A percentile compares a stretch with the other conserved stretches of the same genome.
These are phyloP conservation scores for Teunomyces cretensis DNA, from an alignment of 805 yeast genomes.

Conservation along the genomic window DNA sequence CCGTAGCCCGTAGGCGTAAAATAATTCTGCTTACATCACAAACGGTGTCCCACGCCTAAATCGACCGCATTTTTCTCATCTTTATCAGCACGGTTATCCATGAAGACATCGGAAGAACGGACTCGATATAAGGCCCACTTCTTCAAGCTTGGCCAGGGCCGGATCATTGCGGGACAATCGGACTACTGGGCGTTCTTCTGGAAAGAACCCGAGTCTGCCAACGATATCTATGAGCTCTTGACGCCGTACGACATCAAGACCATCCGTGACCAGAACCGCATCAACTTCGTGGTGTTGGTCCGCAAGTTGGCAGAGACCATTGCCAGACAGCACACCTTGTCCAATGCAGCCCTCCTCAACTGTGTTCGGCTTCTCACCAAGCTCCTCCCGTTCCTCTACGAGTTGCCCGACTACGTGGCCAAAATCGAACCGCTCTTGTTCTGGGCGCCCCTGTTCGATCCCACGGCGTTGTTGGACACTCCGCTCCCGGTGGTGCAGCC, in stretches of 20 bases:
- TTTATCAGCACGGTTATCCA: constrained; percentile 21
- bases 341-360: constrained; percentile 43
- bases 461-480: constrained; percentile 8
- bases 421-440: constrained; percentile 29
- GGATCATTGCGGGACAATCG: constrained; percentile 26
- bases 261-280: constrained; percentile 56
- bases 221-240: constrained; percentile 59
- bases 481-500: neutral
- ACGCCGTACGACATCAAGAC: constrained; percentile 57
- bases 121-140: constrained; percentile 60
- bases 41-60: too few species aligned
- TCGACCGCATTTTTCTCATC: neutral
- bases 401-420: constrained; percentile 33
- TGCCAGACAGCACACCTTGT: constrained; percentile 13
- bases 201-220: constrained; percentile 45
- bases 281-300: constrained; percentile 58
- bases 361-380: constrained; percentile 65
- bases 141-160: constrained; percentile 52
- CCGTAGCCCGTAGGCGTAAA: too few species aligned
- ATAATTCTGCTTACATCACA: too few species aligned
- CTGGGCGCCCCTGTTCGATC: constrained; percentile 47
- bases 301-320: constrained; percentile 14
- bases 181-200: constrained; percentile 34
- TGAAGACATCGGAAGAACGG: constrained; percentile 78
- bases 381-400: constrained; percentile 67